Conservation (phyloP, 306 rosid genomes). For the Gillenia trifoliata region DNA sequence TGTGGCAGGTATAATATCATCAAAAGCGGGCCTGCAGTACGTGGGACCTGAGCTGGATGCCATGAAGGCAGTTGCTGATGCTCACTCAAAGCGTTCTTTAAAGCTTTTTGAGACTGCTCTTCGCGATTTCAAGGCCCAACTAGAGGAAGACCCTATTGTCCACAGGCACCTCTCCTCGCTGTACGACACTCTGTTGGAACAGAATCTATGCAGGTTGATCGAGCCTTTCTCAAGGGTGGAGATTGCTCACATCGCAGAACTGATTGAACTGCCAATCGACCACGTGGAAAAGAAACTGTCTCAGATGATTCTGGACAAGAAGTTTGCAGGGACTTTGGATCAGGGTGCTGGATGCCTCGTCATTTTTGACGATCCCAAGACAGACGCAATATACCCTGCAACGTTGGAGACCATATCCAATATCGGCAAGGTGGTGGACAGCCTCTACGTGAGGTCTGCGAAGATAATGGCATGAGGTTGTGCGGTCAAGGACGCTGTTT, state of each 20-base stretch:
- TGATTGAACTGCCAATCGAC: slow-evolving; percentile 70
- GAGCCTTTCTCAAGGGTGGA: slow-evolving; percentile 96
- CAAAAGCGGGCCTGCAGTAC: slow-evolving; percentile 82
- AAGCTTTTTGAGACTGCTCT: slow-evolving; percentile 79
- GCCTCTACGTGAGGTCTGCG: slow-evolving; percentile 90
- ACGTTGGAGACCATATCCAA: slow-evolving; percentile 82
- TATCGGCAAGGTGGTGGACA: slow-evolving; percentile 86
- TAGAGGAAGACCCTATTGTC: slow-evolving; percentile 94
- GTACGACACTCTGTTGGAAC: slow-evolving; percentile 84
- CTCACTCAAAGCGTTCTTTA: slow-evolving; percentile 83
- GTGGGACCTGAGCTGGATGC: slow-evolving; percentile 94
- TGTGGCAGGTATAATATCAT: slow-evolving; percentile 75
- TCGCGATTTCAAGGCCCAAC: slow-evolving; percentile 71
- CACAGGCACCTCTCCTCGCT: slow-evolving; percentile 86
- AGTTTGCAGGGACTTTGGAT: slow-evolving; percentile 79
- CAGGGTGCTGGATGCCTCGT: slow-evolving; percentile 78
- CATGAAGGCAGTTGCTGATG: slow-evolving; percentile 96
- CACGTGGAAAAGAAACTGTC: slow-evolving; percentile 47
- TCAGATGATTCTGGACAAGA: slow-evolving; percentile 48
- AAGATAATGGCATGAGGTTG: slow-evolving; percentile 75
- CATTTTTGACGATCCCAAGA: slow-evolving; percentile 41
- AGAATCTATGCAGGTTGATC: slow-evolving; percentile 89
- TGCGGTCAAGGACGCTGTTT: not conserved
- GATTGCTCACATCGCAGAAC: slow-evolving; percentile 80
- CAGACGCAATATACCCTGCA: slow-evolving; percentile 48